phyloP scores from a whole-genome alignment of 2,329 filamentous ascomycete species.

The Diplodia mutila region DNA sequence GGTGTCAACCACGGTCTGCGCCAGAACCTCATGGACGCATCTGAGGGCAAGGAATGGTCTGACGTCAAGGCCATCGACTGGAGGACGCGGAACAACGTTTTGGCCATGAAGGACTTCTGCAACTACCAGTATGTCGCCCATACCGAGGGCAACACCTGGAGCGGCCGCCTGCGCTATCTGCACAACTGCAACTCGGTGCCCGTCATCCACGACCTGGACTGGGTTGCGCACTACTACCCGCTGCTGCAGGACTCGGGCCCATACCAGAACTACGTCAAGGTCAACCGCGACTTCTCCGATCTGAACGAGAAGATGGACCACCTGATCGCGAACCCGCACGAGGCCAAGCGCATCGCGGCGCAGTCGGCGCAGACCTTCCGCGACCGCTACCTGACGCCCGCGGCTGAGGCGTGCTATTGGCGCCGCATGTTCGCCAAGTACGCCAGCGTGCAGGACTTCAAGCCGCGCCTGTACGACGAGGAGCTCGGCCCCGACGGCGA shows the following conservation, averaged over 20 bases:
- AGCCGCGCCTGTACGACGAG: conserved; percentile 15
- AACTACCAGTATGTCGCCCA: conserved; percentile 30
- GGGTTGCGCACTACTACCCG: conserved; percentile 54
- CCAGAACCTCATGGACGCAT: conserved; percentile 31
- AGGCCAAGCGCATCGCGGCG: conserved; percentile 55
- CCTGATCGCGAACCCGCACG: conserved; percentile 47
- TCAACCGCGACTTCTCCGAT: conserved; percentile 50
- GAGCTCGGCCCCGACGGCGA: conserved; percentile 13
- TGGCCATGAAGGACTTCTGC: conserved; percentile 34
- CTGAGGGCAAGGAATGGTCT: conserved; percentile 34
- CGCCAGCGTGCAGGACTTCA: conserved; percentile 15
- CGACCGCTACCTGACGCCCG: conserved; percentile 58
- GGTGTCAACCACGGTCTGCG: conserved; percentile 34
- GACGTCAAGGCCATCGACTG: conserved; percentile 34
- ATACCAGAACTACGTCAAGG: conserved; percentile 53
- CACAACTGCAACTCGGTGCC: conserved; percentile 49
- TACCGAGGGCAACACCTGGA: conserved; percentile 37
- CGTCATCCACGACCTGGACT: conserved; percentile 54
- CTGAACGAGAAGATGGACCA: conserved; percentile 45
- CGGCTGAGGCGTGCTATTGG: conserved; percentile 62
- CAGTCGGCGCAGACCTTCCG: conserved; percentile 55
- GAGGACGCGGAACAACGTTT: conserved; percentile 24
- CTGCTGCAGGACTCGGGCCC: conserved; percentile 42
- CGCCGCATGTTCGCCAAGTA: conserved; percentile 46
- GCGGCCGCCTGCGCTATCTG: conserved; percentile 40